Percentiles rank a stretch among this genome's conserved stretches.
These are phyloP conservation scores for Suhomyces sp. DNA, from an alignment of 805 yeast genomes.

Conservation along the genomic window DNA sequence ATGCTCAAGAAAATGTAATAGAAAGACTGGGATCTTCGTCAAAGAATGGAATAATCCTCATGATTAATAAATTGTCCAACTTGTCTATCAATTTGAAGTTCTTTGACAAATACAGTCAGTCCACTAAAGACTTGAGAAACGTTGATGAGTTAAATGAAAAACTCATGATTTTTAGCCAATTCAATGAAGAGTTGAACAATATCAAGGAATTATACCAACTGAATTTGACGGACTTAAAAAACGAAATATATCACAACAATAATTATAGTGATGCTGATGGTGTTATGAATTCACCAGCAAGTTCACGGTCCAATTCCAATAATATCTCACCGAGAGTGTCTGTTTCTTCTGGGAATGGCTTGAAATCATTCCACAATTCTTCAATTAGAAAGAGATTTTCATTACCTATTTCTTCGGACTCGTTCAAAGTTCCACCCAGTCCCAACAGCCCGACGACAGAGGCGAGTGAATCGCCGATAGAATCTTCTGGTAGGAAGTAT, in stretches of 20 bases:
- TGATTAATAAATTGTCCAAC: slow-evolving; percentile 30
- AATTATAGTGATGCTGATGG: neutral
- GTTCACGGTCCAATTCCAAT: slow-evolving; percentile 8
- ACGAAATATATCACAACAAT: slow-evolving; percentile 12
- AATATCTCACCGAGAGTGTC: slow-evolving; percentile 4
- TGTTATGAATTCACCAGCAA: slow-evolving; percentile 6
- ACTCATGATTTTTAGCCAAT: slow-evolving; percentile 34
- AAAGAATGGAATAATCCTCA: slow-evolving; percentile 15
- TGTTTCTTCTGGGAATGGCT: slow-evolving; percentile 11
- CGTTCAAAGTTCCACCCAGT: slow-evolving; percentile 1
- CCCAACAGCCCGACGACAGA: slow-evolving; percentile 1
- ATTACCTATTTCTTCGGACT: slow-evolving; percentile 11
- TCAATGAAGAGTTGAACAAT: slow-evolving; percentile 27
- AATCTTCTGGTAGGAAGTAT: slow-evolving; percentile 21
- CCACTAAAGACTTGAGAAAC: slow-evolving; percentile 22
- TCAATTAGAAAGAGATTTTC: slow-evolving; percentile 27
- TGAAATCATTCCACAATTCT: slow-evolving; percentile 36
- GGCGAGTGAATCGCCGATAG: slow-evolving; percentile 7
- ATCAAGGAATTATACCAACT: slow-evolving; percentile 31
- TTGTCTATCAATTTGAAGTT: slow-evolving; percentile 34
- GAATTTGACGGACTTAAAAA: slow-evolving; percentile 26
- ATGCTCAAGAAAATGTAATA: neutral
- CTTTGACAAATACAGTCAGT: slow-evolving; percentile 36
- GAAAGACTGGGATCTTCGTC: neutral
- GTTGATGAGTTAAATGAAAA: slow-evolving; percentile 37